Conservation (phyloP, 1,139 yeast species). For the Hanseniaspora sp. region DNA sequence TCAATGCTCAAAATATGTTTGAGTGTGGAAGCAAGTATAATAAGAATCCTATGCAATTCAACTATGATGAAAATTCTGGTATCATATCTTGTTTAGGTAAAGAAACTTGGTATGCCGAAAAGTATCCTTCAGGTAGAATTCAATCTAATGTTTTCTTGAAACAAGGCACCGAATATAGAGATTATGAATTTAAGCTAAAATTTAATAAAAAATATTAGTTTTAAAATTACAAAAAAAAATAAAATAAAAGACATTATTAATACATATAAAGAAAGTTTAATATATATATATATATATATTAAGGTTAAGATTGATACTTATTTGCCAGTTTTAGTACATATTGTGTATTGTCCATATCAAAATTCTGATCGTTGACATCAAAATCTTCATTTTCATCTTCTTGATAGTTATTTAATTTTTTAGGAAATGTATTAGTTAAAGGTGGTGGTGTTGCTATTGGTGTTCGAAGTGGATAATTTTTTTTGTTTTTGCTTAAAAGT, state of each 20-base stretch:
- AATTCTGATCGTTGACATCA: not conserved
- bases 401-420: not conserved
- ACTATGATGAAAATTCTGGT: slow-evolving; percentile 37
- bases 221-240: no score
- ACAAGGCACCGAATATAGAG: slow-evolving; percentile 30
- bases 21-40: slow-evolving; percentile 30
- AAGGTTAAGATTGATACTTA: not conserved
- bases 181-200: slow-evolving; percentile 34
- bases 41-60: slow-evolving; percentile 44
- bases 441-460: not conserved
- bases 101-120: slow-evolving; percentile 51
- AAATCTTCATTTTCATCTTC: not conserved
- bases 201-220: slow-evolving; percentile 22
- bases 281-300: not conserved
- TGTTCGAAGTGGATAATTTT: not conserved
- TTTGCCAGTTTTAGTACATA: slow-evolving; percentile 11
- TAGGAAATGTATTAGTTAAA: slow-evolving; percentile 9
- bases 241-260: not conserved
- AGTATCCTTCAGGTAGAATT: slow-evolving; percentile 38
- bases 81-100: slow-evolving; percentile 55
- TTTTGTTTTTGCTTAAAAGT: not conserved
- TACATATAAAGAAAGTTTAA: not conserved
- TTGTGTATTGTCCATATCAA: slow-evolving; percentile 14
- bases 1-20: slow-evolving; percentile 32
- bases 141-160: slow-evolving; percentile 49